phyloP scores from a whole-genome alignment of 805 yeast genomes.

The Starmerella geochares region DNA sequence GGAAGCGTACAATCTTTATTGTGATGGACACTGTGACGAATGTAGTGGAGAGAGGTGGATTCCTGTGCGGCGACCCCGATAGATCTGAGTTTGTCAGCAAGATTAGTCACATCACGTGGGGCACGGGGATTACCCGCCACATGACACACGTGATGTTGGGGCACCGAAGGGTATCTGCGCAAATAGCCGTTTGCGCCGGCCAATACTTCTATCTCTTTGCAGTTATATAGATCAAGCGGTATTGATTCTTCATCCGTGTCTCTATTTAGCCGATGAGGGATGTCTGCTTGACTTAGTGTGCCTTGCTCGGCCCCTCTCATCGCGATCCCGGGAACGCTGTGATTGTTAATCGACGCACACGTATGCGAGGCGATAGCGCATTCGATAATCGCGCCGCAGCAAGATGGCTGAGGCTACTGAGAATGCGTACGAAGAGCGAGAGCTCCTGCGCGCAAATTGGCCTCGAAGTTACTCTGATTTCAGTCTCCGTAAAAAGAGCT shows the following conservation, averaged over 20 bases:
- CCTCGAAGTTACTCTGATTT: too few species aligned
- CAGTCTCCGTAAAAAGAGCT: too few species aligned
- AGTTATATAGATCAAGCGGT: too few species aligned
- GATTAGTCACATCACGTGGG: neutral
- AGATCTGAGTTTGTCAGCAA: neutral
- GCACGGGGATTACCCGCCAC: conserved; percentile 1
- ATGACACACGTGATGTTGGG: conserved; percentile 1
- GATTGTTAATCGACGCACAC: conserved; percentile 6
- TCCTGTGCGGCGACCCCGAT: neutral
- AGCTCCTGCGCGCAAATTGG: too few species aligned
- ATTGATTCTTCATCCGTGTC: too few species aligned
- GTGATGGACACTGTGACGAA: neutral
- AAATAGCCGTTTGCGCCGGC: neutral
- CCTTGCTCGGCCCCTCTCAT: too few species aligned
- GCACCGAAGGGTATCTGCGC: neutral
- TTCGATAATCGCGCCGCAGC: neutral
- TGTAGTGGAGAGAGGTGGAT: neutral
- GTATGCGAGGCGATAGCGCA: conserved; percentile 8
- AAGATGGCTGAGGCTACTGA: conserved; percentile 2
- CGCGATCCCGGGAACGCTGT: neutral
- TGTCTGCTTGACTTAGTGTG: too few species aligned
- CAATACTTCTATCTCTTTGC: too few species aligned
- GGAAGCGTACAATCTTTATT: neutral
- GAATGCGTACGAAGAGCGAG: too few species aligned
- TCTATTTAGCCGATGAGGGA: too few species aligned